Percentiles rank a stretch among this genome's conserved stretches.
Conservation (phyloP, 768 basidiomycete genomes). For the Mycena sanguinolenta region DNA sequence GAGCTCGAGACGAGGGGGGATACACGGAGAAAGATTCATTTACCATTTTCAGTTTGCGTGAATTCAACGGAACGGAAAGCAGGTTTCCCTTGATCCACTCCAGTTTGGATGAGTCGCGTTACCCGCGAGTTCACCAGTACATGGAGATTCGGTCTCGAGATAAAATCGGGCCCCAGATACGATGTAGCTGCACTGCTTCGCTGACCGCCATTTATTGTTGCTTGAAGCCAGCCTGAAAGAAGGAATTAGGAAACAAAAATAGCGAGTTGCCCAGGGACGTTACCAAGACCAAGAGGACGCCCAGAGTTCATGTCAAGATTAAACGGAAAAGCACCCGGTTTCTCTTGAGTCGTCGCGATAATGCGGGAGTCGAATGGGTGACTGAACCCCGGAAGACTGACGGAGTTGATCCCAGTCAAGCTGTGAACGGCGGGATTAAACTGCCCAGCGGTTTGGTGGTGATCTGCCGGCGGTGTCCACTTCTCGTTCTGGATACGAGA, state of each 20-base stretch:
- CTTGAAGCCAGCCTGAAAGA: conserved; percentile 40
- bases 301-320: conserved; percentile 54
- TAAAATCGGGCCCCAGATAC: conserved; percentile 41
- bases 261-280: too few relatives aligned
- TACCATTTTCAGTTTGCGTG: conserved; percentile 10
- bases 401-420: conserved; percentile 42
- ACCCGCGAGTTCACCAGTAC: conserved; percentile 42
- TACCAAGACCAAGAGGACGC: conserved; percentile 49
- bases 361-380: conserved; percentile 44
- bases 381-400: conserved; percentile 45
- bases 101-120: conserved; percentile 33
- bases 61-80: conserved; percentile 20
- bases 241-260: not conserved
- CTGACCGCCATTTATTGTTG: conserved; percentile 38
- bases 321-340: conserved; percentile 50
- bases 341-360: conserved; percentile 43
- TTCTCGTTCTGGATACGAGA: conserved; percentile 46
- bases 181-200: conserved; percentile 46
- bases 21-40: not conserved
- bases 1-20: not conserved
- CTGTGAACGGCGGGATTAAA: conserved; percentile 48
- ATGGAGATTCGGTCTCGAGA: conserved; percentile 42
- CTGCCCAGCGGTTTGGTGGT: conserved; percentile 48
- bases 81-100: conserved; percentile 5
- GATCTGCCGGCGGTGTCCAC: conserved; percentile 45